phyloP scores from a whole-genome alignment of 192 early-diverging fungal species.

The Entomortierella parvispora region DNA sequence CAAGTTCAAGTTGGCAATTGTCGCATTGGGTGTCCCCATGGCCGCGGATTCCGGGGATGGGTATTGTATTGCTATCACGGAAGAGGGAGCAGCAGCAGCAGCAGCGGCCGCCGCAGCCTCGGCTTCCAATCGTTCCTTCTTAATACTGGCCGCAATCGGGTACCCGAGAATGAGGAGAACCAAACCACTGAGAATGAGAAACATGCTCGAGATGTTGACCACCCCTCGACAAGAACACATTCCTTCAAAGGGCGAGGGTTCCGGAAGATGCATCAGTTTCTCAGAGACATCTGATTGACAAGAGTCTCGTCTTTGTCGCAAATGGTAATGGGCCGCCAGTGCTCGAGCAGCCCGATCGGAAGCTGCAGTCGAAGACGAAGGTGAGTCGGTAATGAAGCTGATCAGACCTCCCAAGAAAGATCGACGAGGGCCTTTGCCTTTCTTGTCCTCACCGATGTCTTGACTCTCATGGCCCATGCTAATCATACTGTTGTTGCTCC shows the following conservation, averaged over 20 bases:
- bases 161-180: slow-evolving; percentile 33
- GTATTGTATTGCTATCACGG: neutral
- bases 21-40: no score
- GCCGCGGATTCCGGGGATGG: no score
- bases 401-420: no score
- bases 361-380: neutral
- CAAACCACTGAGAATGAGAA: slow-evolving; percentile 29
- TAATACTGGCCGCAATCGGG: slow-evolving; percentile 25
- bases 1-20: no score
- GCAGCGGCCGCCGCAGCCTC: slow-evolving; percentile 3
- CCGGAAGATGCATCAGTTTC: slow-evolving; percentile 37
- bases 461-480: no score
- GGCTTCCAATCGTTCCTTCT: slow-evolving; percentile 27
- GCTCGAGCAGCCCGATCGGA: neutral
- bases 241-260: slow-evolving; percentile 30
- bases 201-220: slow-evolving; percentile 42
- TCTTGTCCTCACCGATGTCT: no score
- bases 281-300: slow-evolving; percentile 19
- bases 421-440: no score
- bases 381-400: no score
- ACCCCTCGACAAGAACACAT: slow-evolving; percentile 32
- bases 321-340: neutral
- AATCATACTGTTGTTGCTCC: no score
- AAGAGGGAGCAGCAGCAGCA: neutral
- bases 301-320: neutral